Conservation (phyloP, 1,284 basidiomycete genomes). For the Papiliotrema fonsecae region DNA sequence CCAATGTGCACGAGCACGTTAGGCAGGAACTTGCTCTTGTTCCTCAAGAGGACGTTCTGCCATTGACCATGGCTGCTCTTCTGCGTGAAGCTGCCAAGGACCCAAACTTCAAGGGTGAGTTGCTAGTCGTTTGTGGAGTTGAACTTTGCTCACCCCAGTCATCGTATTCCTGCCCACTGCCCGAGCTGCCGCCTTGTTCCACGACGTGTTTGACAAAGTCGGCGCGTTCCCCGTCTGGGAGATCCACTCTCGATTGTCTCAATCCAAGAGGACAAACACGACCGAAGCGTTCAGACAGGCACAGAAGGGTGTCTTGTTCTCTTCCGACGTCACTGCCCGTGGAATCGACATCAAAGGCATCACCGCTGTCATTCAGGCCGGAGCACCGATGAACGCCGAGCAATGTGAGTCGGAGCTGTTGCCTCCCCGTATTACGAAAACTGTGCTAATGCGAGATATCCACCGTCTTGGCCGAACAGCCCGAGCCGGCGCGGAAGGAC, state of each 20-base stretch:
- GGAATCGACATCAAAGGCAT: slow-evolving; percentile 53
- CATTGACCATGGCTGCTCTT: slow-evolving; percentile 48
- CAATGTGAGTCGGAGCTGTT: slow-evolving; percentile 39
- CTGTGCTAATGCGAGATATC: slow-evolving; percentile 38
- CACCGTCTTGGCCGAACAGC: slow-evolving; percentile 54
- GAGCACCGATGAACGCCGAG: slow-evolving; percentile 46
- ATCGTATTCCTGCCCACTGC: slow-evolving; percentile 69
- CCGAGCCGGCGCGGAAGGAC: slow-evolving; percentile 52
- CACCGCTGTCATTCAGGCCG: slow-evolving; percentile 55
- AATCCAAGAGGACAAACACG: slow-evolving; percentile 50
- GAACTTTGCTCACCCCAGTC: slow-evolving; percentile 32
- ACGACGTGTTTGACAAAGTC: slow-evolving; percentile 49
- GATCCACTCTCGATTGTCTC: slow-evolving; percentile 45
- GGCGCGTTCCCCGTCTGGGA: slow-evolving; percentile 30
- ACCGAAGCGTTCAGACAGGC: slow-evolving; percentile 56
- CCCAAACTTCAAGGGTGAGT: slow-evolving; percentile 38
- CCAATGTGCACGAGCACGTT: slow-evolving; percentile 64
- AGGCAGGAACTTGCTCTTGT: slow-evolving; percentile 54
- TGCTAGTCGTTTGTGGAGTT: not conserved
- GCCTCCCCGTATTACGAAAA: not conserved
- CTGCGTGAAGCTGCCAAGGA: slow-evolving; percentile 40
- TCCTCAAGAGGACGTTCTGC: slow-evolving; percentile 51
- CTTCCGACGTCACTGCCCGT: slow-evolving; percentile 53
- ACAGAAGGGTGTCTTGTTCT: slow-evolving; percentile 50
- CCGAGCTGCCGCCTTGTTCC: slow-evolving; percentile 57